Base-by-base conservation (phyloP, 2,329 filamentous ascomycete genomes). In the Colletotrichum musae region DNA sequence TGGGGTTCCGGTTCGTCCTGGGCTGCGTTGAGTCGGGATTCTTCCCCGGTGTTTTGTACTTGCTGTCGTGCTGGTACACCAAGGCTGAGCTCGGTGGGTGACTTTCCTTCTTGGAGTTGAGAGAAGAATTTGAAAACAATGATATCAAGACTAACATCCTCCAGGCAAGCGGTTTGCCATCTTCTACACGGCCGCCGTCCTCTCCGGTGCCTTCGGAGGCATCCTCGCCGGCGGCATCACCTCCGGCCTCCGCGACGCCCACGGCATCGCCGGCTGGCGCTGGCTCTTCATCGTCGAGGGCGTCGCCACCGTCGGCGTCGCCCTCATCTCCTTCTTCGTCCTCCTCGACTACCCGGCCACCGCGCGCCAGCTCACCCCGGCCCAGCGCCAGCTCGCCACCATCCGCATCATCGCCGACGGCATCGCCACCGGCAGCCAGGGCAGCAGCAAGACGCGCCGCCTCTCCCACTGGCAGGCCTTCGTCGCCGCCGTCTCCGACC, bases 311-410 rank as follows among this genome's bases (percentile, higher is more conserved):
- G 84, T 92, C 6, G 13, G 93, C 0, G 92, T 78, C 10, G 91
- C 91, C 4, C 75, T 92, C 18, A 77, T 85, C 1, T 89, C 88
- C 16, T 91, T 90, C 79, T 92, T 90, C 86, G 86, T 91, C 77
- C 89, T 93, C 1, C 86, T 91, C 70, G 91, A 94, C 74, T 93
- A 92, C 75, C 92, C 92, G 0, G 89, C 91, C 71, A 85, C 89
- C 65, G 90, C 91, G 26, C 64, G 56, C 7, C 87, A 76, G 0
- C 92, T 93, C 74, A 87, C 85, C 0, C 83, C 85, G 1, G 82
- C 83, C n/a, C 91, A 94, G 72, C 86, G 89, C 28, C 82, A 82
- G 12, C 85, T 91, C 6, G 90, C 93, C 0, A 79, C 81, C 51
- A 77, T 79, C 13, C 80, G 84, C 32, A 79, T 86, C 21, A 77